Evolutionary conservation across 23 red algal species (phyloP).

Genomic region (Gracilaria domingensis): DNA sequence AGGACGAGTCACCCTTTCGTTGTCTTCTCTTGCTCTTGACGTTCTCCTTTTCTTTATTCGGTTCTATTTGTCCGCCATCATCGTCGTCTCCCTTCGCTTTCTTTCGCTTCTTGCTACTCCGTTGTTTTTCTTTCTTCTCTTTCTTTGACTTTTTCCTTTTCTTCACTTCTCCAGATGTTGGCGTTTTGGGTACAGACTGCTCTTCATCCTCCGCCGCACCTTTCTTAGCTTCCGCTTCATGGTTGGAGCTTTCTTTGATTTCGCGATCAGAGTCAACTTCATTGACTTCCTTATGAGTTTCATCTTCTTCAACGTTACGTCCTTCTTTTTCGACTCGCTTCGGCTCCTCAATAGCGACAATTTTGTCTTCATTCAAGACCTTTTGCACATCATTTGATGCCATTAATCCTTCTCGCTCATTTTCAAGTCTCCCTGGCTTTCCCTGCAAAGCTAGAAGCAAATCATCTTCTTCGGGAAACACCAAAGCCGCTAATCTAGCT

Average conservation of each 20-base stretch:
- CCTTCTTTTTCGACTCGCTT: neutral
- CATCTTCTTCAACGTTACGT: neutral
- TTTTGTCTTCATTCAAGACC: neutral
- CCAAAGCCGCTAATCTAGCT: constrained; percentile 47
- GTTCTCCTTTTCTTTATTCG: neutral
- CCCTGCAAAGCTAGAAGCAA: constrained; percentile 47
- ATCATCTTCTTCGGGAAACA: constrained; percentile 51
- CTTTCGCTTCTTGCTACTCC: neutral
- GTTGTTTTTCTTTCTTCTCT: constrained; percentile 35
- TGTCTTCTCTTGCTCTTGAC: constrained; percentile 44
- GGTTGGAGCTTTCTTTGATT: neutral
- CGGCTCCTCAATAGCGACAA: neutral
- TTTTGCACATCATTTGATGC: neutral
- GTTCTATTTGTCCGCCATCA: neutral
- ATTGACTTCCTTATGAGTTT: neutral
- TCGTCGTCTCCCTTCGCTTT: neutral
- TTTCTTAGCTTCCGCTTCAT: constrained; percentile 1
- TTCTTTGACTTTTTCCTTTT: constrained; percentile 39
- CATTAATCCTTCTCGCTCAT: neutral
- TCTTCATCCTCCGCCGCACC: neutral
- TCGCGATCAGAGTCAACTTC: constrained; percentile 25
- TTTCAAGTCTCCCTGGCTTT: constrained; percentile 5
- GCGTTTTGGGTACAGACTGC: neutral
- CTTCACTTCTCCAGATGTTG: constrained; percentile 8
- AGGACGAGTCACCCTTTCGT: neutral